These are phyloP conservation scores for Prunus yedoensis DNA, from an alignment of 331 rosid genomes.

Conservation along the genomic window DNA sequence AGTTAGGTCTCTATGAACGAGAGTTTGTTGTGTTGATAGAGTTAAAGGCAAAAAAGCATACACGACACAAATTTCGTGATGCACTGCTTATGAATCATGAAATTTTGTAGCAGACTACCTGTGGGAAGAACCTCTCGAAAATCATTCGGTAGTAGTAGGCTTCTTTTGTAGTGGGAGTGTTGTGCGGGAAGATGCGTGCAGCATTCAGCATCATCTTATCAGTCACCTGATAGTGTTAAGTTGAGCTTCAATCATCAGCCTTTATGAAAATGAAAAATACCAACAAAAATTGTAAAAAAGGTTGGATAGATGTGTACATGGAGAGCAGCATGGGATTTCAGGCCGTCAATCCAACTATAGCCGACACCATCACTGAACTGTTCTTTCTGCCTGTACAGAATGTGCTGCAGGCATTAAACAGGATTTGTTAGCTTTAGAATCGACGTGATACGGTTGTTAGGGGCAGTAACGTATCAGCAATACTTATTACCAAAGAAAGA, in stretches of 20 bases:
- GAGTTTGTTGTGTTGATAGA: background rate
- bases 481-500: background rate
- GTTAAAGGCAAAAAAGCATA: background rate
- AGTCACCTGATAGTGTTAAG: conserved; percentile 53
- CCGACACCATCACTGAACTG: conserved; percentile 99
- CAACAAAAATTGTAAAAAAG: background rate
- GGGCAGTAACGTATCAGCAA: background rate
- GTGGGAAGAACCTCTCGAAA: conserved; percentile 97
- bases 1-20: background rate
- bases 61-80: background rate
- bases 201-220: conserved; percentile 88
- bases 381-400: conserved; percentile 88
- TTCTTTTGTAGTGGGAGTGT: conserved; percentile 84
- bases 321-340: conserved; percentile 75
- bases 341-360: conserved; percentile 97
- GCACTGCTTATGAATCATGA: too few species aligned
- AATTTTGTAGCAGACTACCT: conserved; percentile 43
- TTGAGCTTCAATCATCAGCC: conserved; percentile 20
- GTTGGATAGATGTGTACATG: conserved; percentile 50
- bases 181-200: conserved; percentile 70
- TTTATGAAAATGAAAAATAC: background rate
- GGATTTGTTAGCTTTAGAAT: conserved; percentile 25
- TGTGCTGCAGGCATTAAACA: conserved; percentile 59
- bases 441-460: background rate
- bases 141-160: conserved; percentile 90